phyloP scores from a whole-genome alignment of 2,329 filamentous ascomycete species.

The Myriosclerotinia scirpicola region DNA sequence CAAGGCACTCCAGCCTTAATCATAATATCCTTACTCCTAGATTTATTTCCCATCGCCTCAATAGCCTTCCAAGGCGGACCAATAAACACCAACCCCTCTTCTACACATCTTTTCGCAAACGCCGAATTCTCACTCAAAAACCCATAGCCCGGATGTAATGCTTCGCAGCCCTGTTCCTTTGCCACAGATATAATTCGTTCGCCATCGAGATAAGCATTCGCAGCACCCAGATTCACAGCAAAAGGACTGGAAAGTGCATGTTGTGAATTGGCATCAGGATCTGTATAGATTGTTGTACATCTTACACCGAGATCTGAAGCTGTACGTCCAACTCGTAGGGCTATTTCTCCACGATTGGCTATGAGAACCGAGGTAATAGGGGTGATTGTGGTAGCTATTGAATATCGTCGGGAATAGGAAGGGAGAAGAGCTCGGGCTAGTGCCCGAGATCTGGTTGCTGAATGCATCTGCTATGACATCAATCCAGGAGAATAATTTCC shows the following conservation, averaged over 20 bases:
- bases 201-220: conserved; percentile 88
- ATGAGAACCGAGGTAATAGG: conserved; percentile 82
- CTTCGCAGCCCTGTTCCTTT: conserved; percentile 81
- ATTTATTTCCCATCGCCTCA: conserved; percentile 91
- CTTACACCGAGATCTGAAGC: conserved; percentile 85
- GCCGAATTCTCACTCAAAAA: conserved; percentile 91
- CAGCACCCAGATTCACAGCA: conserved; percentile 78
- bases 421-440: conserved; percentile 34
- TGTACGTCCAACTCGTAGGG: conserved; percentile 86
- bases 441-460: conserved; percentile 36
- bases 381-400: conserved; percentile 37
- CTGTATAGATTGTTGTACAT: conserved; percentile 93
- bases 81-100: conserved; percentile 91
- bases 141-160: conserved; percentile 94
- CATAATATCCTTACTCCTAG: conserved; percentile 95
- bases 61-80: conserved; percentile 83
- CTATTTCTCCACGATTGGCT: conserved; percentile 96
- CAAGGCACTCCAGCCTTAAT: conserved; percentile 90
- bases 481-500: neutral
- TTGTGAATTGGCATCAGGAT: conserved; percentile 82
- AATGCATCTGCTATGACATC: conserved; percentile 32
- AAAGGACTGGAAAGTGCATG: conserved; percentile 84
- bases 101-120: conserved; percentile 84
- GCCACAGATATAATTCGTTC: conserved; percentile 88
- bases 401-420: conserved; percentile 30